These are phyloP conservation scores for Ascochyta lentis DNA, from an alignment of 2,329 filamentous ascomycete species.

Conservation along the genomic window DNA sequence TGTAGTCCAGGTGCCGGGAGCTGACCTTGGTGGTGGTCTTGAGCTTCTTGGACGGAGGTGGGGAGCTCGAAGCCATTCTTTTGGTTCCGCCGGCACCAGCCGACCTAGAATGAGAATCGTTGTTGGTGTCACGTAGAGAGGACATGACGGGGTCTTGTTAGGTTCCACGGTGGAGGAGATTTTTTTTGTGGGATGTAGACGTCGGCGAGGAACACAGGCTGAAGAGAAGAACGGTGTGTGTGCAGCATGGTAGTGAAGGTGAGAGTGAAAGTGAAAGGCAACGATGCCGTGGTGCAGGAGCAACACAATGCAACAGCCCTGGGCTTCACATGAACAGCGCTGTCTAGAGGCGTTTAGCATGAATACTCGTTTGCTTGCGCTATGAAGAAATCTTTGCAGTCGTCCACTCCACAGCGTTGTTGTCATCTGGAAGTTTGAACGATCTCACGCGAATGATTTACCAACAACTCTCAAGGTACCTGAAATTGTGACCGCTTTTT, in stretches of 20 bases:
- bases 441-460: no score
- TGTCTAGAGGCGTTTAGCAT: no score
- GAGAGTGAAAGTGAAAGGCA: not conserved
- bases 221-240: not conserved
- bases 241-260: not conserved
- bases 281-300: not conserved
- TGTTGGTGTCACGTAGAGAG: not conserved
- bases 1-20: constrained; percentile 18
- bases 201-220: no score
- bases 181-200: not conserved
- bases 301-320: no score
- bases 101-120: not conserved
- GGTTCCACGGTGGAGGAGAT: not conserved
- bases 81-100: not conserved
- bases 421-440: no score
- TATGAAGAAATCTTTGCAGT: no score
- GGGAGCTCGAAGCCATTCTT: not conserved
- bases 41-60: not conserved
- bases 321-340: no score
- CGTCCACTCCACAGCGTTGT: no score
- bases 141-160: not conserved
- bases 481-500: no score
- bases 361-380: no score
- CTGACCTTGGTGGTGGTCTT: not conserved
- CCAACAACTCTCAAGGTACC: no score